Evolutionary conservation across 495 filamentous ascomycete species (phyloP).

Genomic region (Penicillium silybi): DNA sequence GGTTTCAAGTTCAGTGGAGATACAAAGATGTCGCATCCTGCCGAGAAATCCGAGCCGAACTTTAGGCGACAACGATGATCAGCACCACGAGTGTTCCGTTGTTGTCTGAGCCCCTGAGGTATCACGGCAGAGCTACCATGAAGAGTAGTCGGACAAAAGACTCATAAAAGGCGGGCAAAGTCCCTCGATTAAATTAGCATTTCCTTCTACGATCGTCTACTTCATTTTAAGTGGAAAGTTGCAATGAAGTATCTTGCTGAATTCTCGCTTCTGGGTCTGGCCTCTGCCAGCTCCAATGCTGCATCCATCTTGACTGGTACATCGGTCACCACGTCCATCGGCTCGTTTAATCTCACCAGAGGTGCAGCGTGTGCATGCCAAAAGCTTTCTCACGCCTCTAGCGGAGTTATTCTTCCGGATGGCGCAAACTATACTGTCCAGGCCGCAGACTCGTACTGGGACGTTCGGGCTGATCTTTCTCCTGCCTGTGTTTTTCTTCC

Average conservation of each 20-base stretch:
- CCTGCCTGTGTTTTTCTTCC: constrained; percentile 35
- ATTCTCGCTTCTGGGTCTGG: constrained; percentile 30
- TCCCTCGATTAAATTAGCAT: no score
- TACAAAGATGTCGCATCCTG: no score
- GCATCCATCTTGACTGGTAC: neutral
- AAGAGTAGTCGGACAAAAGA: no score
- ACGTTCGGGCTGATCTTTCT: constrained; percentile 24
- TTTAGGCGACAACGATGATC: no score
- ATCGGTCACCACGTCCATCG: neutral
- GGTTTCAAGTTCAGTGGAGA: no score
- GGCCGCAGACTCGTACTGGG: constrained; percentile 18
- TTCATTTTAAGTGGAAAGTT: no score
- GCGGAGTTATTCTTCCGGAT: constrained; percentile 7
- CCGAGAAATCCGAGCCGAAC: no score
- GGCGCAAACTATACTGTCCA: constrained; percentile 15
- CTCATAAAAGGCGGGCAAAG: no score
- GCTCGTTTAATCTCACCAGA: constrained; percentile 1
- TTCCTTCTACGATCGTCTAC: no score
- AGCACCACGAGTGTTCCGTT: no score
- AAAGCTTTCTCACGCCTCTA: constrained; percentile 8
- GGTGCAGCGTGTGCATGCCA: constrained; percentile 22
- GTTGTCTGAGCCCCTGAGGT: no score
- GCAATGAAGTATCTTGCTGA: constrained; percentile 28
- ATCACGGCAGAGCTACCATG: no score
- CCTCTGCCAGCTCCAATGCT: neutral